Evolutionary conservation across 805 yeast genomes (phyloP), one percentile per base, ranked within the genome.

Genomic region (Ogataea glucozyma): DNA sequence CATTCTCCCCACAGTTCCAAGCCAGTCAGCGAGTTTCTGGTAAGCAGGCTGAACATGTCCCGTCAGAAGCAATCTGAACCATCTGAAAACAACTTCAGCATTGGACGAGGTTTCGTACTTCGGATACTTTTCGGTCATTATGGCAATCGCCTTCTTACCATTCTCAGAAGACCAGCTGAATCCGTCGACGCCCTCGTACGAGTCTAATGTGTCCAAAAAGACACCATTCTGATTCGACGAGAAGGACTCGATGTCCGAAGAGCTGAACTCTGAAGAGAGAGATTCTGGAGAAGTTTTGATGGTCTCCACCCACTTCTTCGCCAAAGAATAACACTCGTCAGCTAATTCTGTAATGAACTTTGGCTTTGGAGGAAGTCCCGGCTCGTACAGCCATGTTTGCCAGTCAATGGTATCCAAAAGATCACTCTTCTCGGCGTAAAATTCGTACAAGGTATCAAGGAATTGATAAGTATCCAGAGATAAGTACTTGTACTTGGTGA

Each of bases 1-100:
- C 97, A 89, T 89, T 71, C 97, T 78, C 16, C 97, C 97, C 17
- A 89, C 93, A 2, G 90, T 81, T 10, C 91, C 95, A 42, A 89
- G 73, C 96, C 96, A 89, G 40, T 79, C 78, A 3, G 95, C 88
- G 34, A 89, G 67, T 32, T 65, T 66, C 43, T 65, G 66, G 60
- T 83, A 76, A 39, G 69, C 67, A 24, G 70, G 62, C 10, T 58
- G 48, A 42, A 78, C 66, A 21, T 71, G 67, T 22, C 83, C 84
- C 0, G 72, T 66, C 6, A 87, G 70, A 52, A 85, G 81, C 40
- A 88, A 72, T 46, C 81, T 70, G 62, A 73, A 87, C 83, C 88
- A 85, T 60, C 95, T 78, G 66, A 83, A 83, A 31, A 83, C 70
- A 38, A 89, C 84, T 64, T 89, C 97, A 0, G 95, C 86, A 62